Conservation (phyloP, 352 stramenopile genomes). For the Phytophthora foliorum region DNA sequence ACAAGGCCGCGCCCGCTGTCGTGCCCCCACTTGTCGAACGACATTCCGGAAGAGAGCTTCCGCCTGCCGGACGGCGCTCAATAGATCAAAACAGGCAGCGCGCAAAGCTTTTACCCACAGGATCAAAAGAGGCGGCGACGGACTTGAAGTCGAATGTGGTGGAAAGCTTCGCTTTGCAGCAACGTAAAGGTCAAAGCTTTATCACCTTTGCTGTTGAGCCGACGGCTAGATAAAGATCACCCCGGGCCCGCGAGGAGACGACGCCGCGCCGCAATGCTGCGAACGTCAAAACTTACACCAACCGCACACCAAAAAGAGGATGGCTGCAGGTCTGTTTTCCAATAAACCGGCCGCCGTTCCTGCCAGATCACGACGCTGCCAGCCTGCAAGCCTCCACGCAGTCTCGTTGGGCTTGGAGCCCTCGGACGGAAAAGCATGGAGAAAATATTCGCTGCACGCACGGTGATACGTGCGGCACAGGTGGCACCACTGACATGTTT, state of each 20-base stretch:
- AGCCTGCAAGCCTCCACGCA: not conserved
- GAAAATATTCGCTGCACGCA: conserved; percentile 6
- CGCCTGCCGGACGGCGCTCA: not conserved
- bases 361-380: conserved; percentile 1
- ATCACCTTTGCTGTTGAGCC: no score
- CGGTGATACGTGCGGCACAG: no score
- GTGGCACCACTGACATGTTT: no score
- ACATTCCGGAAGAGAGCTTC: conserved; percentile 9
- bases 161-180: no score
- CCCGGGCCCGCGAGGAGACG: no score
- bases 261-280: conserved; percentile 17
- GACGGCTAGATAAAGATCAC: no score
- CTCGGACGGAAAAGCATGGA: not conserved
- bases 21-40: not conserved
- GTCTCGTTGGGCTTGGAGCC: not conserved
- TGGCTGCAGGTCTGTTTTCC: not conserved
- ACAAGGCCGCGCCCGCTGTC: not conserved
- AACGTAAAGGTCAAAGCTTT: no score
- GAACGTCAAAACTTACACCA: conserved; percentile 18
- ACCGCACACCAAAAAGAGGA: not conserved
- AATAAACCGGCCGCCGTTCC: conserved; percentile 14
- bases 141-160: no score
- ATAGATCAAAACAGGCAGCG: not conserved
- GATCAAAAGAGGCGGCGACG: not conserved
- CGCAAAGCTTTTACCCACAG: not conserved